Percentiles rank a stretch among this genome's conserved stretches.
Conservation (phyloP, 164 flowering plant species). For the Magnolia changhungtana region DNA sequence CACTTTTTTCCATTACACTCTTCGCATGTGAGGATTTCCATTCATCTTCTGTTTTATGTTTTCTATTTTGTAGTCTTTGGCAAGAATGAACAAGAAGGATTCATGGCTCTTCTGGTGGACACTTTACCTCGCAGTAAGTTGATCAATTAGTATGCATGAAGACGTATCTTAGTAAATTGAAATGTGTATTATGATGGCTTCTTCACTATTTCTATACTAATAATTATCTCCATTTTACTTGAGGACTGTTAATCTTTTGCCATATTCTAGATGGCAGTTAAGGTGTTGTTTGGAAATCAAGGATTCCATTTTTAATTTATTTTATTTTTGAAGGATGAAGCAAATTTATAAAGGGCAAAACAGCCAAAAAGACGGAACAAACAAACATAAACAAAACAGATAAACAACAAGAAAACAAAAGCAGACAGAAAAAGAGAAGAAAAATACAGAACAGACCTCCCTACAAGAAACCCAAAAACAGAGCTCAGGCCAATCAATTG, state of each 20-base stretch:
- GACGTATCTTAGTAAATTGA: neutral
- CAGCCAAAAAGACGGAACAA: too few relatives aligned
- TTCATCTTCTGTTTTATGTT: slow-evolving; percentile 2
- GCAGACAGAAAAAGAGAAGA: too few relatives aligned
- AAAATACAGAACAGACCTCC: too few relatives aligned
- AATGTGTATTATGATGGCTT: neutral
- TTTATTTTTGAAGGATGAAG: neutral
- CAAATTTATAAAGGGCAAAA: too few relatives aligned
- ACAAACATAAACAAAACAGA: too few relatives aligned
- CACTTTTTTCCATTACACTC: neutral
- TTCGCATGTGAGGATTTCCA: too few relatives aligned
- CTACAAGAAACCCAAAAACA: too few relatives aligned
- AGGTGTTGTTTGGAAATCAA: neutral
- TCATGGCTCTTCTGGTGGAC: slow-evolving; percentile 99
- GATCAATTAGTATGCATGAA: neutral
- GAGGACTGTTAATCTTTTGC: neutral
- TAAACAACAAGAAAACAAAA: too few relatives aligned
- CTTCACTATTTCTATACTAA: neutral
- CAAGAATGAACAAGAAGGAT: slow-evolving; percentile 96
- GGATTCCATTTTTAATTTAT: neutral
- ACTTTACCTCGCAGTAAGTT: slow-evolving; percentile 78
- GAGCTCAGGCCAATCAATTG: too few relatives aligned
- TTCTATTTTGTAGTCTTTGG: slow-evolving; percentile 56
- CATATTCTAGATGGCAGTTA: neutral
- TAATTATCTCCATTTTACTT: neutral